Conservation (phyloP, 768 basidiomycete species). For the Dioszegia crocea region DNA sequence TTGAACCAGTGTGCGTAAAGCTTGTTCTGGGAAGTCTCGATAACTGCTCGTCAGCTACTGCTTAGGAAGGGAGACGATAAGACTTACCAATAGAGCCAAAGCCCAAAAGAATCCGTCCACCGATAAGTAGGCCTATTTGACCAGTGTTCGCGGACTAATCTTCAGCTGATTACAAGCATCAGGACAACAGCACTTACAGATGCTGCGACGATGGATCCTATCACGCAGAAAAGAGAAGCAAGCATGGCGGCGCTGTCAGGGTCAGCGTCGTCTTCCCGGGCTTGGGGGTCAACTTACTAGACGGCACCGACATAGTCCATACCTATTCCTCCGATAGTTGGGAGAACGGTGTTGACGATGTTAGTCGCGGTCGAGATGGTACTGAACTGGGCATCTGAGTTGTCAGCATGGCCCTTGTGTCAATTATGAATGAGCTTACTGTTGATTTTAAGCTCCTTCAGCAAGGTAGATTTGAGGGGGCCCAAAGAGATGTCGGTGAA, state of each 20-base stretch:
- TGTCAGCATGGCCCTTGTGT: too few species aligned
- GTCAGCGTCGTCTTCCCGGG: not conserved
- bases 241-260: conserved; percentile 30
- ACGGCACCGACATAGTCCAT: conserved; percentile 47
- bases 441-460: conserved; percentile 28
- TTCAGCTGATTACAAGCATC: not conserved
- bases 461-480: conserved; percentile 32
- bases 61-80: not conserved
- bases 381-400: conserved; percentile 41
- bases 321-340: conserved; percentile 44
- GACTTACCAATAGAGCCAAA: conserved; percentile 39
- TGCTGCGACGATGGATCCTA: conserved; percentile 33
- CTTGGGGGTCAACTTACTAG: conserved; percentile 18
- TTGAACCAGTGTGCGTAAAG: conserved; percentile 46
- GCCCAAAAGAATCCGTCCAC: conserved; percentile 45
- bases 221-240: conserved; percentile 32
- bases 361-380: conserved; percentile 38
- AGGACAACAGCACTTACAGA: conserved; percentile 16
- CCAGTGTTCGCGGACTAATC: conserved; percentile 24
- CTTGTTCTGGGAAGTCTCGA: conserved; percentile 43
- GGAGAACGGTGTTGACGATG: conserved; percentile 46
- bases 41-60: conserved; percentile 21
- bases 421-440: too few species aligned
- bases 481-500: conserved; percentile 21
- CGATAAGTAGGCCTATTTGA: conserved; percentile 26